These are phyloP conservation scores for Naganishia sp. DNA, from an alignment of 1,284 basidiomycete genomes.

Conservation along the genomic window DNA sequence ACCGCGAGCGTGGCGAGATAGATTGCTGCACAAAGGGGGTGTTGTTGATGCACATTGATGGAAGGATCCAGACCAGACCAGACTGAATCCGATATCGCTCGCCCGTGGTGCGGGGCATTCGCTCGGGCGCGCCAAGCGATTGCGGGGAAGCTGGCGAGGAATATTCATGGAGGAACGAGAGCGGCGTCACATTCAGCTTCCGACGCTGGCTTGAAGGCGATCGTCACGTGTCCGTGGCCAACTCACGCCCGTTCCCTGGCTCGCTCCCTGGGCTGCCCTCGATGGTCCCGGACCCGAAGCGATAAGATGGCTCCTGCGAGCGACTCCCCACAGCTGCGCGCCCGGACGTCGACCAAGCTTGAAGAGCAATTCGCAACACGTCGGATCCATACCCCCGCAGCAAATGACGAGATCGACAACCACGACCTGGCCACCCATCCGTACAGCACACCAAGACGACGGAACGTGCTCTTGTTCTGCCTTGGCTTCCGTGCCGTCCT, in stretches of 20 bases:
- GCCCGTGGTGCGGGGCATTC: background rate
- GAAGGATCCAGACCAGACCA: background rate
- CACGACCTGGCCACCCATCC: background rate
- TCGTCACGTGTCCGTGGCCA: no score
- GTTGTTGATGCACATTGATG: background rate
- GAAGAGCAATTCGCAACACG: no score
- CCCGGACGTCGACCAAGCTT: no score
- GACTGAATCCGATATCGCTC: background rate
- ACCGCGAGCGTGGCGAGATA: background rate
- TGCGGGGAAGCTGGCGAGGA: background rate
- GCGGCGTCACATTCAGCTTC: no score
- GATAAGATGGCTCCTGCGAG: no score
- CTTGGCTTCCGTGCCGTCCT: constrained; percentile 14
- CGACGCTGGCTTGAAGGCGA: no score
- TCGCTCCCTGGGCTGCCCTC: no score
- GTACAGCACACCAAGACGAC: constrained; percentile 13
- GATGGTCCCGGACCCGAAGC: no score
- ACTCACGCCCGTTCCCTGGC: no score
- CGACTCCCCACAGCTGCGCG: no score
- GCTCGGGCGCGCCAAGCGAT: background rate
- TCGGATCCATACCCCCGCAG: no score
- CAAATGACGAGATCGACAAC: background rate
- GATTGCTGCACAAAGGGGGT: background rate
- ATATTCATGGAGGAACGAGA: no score
- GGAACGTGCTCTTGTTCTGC: constrained; percentile 2